phyloP scores from a whole-genome alignment of 2,329 filamentous ascomycete species.

The Neonectria neomacrospora region DNA sequence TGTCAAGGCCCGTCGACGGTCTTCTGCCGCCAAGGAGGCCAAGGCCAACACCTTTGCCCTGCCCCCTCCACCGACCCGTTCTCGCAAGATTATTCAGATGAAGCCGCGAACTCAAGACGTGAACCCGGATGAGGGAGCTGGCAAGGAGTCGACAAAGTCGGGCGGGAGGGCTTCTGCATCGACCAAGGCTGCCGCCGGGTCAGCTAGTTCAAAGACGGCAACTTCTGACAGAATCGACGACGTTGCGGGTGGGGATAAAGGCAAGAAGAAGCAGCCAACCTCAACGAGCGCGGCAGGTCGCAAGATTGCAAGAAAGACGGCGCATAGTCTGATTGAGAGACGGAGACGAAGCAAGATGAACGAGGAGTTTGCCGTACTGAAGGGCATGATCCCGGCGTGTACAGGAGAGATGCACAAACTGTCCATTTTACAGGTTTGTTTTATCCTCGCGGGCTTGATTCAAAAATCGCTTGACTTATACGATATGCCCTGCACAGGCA shows the following conservation, averaged over 20 bases:
- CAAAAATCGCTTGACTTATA: conserved; percentile 22
- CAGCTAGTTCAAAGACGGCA: conserved; percentile 35
- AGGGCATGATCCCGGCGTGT: conserved; percentile 95
- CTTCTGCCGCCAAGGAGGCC: conserved; percentile 57
- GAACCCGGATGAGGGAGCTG: conserved; percentile 37
- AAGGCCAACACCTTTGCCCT: conserved; percentile 78
- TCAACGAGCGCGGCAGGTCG: conserved; percentile 86
- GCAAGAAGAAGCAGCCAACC: conserved; percentile 81
- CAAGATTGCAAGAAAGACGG: conserved; percentile 95
- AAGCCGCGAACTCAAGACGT: conserved; percentile 70
- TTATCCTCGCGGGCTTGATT: background rate
- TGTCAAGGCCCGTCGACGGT: conserved; percentile 64
- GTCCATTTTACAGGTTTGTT: conserved; percentile 86
- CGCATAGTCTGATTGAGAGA: conserved; percentile 94
- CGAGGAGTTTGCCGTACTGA: conserved; percentile 93
- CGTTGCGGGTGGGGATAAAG: conserved; percentile 36
- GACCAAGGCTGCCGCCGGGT: conserved; percentile 28
- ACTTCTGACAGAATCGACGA: conserved; percentile 37
- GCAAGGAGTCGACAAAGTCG: conserved; percentile 40
- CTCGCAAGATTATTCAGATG: conserved; percentile 98
- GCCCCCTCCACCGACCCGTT: conserved; percentile 90
- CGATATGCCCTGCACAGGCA: conserved; percentile 65
- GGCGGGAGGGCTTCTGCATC: conserved; percentile 36
- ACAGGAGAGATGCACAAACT: conserved; percentile 98
- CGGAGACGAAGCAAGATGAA: conserved; percentile 97